These are phyloP conservation scores for Primulina huaijiensis DNA, from an alignment of 257 asterid genomes.

Conservation along the genomic window DNA sequence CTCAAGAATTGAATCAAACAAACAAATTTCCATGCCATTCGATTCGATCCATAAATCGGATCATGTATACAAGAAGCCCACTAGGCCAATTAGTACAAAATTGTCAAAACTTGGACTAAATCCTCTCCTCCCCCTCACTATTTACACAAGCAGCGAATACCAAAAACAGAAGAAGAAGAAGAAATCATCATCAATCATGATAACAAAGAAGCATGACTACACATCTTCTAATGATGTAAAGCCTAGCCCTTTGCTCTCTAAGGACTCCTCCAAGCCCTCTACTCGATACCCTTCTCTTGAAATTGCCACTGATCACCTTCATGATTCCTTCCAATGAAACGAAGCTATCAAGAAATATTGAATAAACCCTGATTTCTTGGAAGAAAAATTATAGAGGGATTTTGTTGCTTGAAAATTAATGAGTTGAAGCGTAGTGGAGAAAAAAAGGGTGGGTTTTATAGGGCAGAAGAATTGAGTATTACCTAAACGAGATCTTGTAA, in stretches of 20 bases:
- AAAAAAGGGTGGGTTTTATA: conserved; percentile 37
- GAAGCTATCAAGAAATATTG: background rate
- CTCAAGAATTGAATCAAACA: background rate
- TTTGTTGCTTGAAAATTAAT: background rate
- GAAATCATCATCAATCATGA: conserved; percentile 32
- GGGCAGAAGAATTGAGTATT: conserved; percentile 3
- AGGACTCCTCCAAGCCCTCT: conserved; percentile 81
- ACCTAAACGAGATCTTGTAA: too few species aligned
- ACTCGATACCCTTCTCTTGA: conserved; percentile 63
- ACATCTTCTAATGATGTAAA: conserved; percentile 74
- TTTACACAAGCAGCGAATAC: conserved; percentile 30
- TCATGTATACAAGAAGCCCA: conserved; percentile 25
- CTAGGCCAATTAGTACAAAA: conserved; percentile 35
- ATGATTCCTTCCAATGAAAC: conserved; percentile 20
- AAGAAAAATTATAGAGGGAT: conserved; percentile 5
- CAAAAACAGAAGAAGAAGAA: background rate
- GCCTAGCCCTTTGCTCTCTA: conserved; percentile 74
- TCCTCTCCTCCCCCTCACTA: conserved; percentile 9
- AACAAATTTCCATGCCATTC: background rate
- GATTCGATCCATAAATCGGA: conserved; percentile 13
- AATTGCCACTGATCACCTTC: conserved; percentile 59
- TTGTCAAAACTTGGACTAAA: conserved; percentile 26
- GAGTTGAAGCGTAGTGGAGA: background rate
- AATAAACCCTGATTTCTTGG: background rate
- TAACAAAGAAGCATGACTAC: conserved; percentile 91